These are phyloP conservation scores for Microdochium nivale DNA, from an alignment of 2,329 filamentous ascomycete species.

Conservation along the genomic window DNA sequence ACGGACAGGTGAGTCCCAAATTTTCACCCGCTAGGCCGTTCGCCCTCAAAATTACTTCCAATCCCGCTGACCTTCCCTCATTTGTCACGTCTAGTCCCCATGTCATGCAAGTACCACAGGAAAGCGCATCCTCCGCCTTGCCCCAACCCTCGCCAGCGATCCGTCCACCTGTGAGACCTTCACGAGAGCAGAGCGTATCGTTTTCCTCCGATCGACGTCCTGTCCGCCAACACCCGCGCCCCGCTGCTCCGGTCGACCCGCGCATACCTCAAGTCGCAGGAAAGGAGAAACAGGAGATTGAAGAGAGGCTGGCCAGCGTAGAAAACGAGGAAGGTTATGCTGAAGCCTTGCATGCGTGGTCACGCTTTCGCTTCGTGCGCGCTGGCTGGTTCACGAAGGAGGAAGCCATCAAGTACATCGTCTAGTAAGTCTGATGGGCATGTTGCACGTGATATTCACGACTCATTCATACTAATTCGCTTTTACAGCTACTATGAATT, in stretches of 20 bases:
- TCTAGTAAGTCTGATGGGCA: constrained; percentile 55
- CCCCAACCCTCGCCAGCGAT: constrained; percentile 14
- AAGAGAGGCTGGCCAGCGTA: constrained; percentile 32
- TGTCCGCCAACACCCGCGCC: constrained; percentile 13
- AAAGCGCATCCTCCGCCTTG: constrained; percentile 13
- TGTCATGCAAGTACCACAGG: constrained; percentile 14
- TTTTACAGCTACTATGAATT: constrained; percentile 74
- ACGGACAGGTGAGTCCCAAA: constrained; percentile 44
- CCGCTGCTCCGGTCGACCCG: constrained; percentile 21
- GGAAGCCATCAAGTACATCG: constrained; percentile 88
- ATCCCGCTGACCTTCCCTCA: not conserved
- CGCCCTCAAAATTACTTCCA: too few species aligned
- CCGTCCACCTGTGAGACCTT: constrained; percentile 11
- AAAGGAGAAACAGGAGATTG: constrained; percentile 22
- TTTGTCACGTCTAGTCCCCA: constrained; percentile 13
- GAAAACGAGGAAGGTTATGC: constrained; percentile 47
- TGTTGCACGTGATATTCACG: not conserved
- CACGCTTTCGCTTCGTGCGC: constrained; percentile 85
- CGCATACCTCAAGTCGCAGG: constrained; percentile 13
- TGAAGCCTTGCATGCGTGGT: constrained; percentile 80
- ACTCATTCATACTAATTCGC: constrained; percentile 4
- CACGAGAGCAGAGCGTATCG: constrained; percentile 9
- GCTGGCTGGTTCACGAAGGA: constrained; percentile 93
- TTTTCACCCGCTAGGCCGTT: not conserved
- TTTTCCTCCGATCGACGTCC: constrained; percentile 11